phyloP scores from a whole-genome alignment of 2,329 filamentous ascomycete genomes.

The Pezizomycotina sp. region DNA sequence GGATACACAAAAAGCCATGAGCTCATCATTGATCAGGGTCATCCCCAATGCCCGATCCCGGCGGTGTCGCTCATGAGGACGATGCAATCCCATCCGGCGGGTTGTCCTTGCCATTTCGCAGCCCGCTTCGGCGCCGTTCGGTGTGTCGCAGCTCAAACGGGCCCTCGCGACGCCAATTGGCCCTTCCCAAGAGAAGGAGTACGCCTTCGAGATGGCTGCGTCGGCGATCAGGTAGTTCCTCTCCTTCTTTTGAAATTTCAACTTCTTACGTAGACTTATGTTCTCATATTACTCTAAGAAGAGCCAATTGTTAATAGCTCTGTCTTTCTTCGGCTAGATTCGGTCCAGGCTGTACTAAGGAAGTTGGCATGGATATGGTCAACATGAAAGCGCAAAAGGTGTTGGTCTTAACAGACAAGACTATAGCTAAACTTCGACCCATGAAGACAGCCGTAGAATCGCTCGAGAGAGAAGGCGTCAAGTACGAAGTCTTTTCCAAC shows the following conservation, averaged over 20 bases:
- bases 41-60: slow-evolving; percentile 87
- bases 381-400: slow-evolving; percentile 80
- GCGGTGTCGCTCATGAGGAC: slow-evolving; percentile 51
- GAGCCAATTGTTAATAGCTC: neutral
- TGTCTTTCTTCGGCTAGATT: slow-evolving; percentile 63
- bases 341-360: slow-evolving; percentile 78
- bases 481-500: slow-evolving; percentile 64
- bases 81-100: slow-evolving; percentile 17
- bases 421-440: slow-evolving; percentile 63
- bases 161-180: slow-evolving; percentile 62
- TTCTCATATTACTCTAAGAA: neutral
- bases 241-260: neutral
- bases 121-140: slow-evolving; percentile 39
- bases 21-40: slow-evolving; percentile 29
- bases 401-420: slow-evolving; percentile 78
- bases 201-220: slow-evolving; percentile 94
- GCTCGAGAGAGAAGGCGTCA: slow-evolving; percentile 58
- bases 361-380: slow-evolving; percentile 94
- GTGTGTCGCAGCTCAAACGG: slow-evolving; percentile 30
- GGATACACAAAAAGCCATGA: slow-evolving; percentile 13
- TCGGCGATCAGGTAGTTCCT: slow-evolving; percentile 16
- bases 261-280: neutral
- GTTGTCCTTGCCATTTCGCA: slow-evolving; percentile 36
- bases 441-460: slow-evolving; percentile 81
- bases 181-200: slow-evolving; percentile 63